Evolutionary conservation across 169 alveolate genomes (phyloP), one percentile per base, ranked within the genome.

Genomic region (Eimeria sp.): DNA sequence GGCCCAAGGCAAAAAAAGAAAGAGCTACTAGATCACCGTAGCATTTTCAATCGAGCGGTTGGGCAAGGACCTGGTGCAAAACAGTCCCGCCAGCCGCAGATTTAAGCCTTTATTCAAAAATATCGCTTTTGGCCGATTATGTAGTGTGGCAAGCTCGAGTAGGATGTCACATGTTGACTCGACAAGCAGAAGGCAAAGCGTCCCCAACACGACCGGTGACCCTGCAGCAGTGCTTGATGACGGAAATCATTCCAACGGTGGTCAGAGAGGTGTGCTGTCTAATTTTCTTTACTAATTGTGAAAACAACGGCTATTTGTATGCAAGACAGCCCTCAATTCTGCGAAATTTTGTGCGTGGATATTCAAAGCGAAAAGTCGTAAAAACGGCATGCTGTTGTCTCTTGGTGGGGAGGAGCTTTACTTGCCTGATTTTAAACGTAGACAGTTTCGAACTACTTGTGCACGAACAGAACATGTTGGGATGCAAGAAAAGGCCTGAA

Each of bases 391-490:
- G 14, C 6, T 70, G 80, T n/a, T 22, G 47, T 27, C 51, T 70
- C 83, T 30, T 73, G 20, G 83, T 20, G 83, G 83, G 83, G 83
- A 11, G 54, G 16, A 40, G 54, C 54, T 40, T 73, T 40, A 40
- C 83, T 73, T 73, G 83, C 83, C 83, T 73, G 51, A 14, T 14
- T 73, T 73, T 14, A 73, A 73, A 40, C 14, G 9, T 73, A 27
- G 54, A 30, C 43, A 0, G 16, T 73, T 54, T 40, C 54, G 11
- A 73, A 16, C 83, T 43, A 40, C 5, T 34, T 40, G n/a, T 18
- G 20, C 30, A 40, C 20, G 54, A 34, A 4, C 16, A 7, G 51
- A 73, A 16, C 83, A 73, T 73, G 57, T 20, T 40, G 27, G 54
- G n/a, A 40, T 40, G 34, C 30, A 43, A 40, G 51, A 1, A 16